Base-by-base conservation (phyloP, 2,329 filamentous ascomycete genomes). In the Neoscytalidium dimidiatum region DNA sequence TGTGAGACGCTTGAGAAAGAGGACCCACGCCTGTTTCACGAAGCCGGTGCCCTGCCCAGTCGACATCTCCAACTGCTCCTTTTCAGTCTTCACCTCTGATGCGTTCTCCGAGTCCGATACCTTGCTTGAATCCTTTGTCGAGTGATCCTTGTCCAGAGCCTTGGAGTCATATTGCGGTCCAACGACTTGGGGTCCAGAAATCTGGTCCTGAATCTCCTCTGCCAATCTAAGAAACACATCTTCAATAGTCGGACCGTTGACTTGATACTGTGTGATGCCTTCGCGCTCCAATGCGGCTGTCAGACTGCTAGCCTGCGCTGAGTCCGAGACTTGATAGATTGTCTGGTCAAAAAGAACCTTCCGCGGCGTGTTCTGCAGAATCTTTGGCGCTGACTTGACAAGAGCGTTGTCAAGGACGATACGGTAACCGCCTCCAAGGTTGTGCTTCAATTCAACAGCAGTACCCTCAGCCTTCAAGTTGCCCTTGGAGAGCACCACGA, bases 181-280 rank as follows among this genome's bases (percentile, higher is more conserved):
- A 29, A 74, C 71, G 5, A 67, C 46, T 11, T 72, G 73, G 4
- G 75, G 69, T 0, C 14, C 53, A 4, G 53, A n/a, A 4, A n/a
- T 3, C 17, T 57, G 21, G 9, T 57, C 53, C 13, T 74, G 68
- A 66, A 92, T 85, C 74, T 97, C 93, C 72, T 94, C 91, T 0
- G 93, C 92, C 43, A 97, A 83, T 68, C 92, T 89, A 26, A 97
- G 80, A 76, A 97, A 97, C 0, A 97, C 93, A 69, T 97, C 93
- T 74, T 97, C 94, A 44, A 97, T 93, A 0, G 92, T 96, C 0
- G 94, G 94, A 0, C 92, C 92, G 17, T 90, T 91, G 69, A 97
- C 91, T 65, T 93, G 89, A 74, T 96, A 97, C 65, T 96, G 90
- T 17, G 83, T 82, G 44, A 96, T 84, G 0, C 87, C 87, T 1